A percentile compares a stretch with the other conserved stretches of the same genome.
Conservation (phyloP, 2,329 filamentous ascomycete species). For the Bisporella sp. region DNA sequence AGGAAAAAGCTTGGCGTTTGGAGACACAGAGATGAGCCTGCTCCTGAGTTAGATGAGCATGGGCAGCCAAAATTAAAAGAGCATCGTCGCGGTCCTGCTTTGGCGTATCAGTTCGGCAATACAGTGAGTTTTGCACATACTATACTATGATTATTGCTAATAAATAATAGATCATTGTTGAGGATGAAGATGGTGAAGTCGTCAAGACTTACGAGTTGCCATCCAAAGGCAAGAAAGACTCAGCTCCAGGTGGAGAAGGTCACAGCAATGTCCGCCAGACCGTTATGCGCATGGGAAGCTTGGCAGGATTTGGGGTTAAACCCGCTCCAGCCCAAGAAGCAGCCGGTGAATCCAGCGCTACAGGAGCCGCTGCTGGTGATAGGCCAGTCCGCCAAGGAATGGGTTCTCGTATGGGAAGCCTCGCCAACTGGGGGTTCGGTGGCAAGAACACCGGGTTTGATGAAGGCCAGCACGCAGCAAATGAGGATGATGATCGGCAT, state of each 20-base stretch:
- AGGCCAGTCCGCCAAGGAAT: constrained; percentile 18
- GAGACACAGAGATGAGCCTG: constrained; percentile 31
- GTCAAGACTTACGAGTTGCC: constrained; percentile 78
- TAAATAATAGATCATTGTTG: constrained; percentile 63
- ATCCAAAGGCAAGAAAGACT: constrained; percentile 22
- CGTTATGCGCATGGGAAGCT: constrained; percentile 20
- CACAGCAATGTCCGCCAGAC: constrained; percentile 16
- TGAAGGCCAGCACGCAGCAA: constrained; percentile 20
- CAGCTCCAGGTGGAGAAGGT: constrained; percentile 5
- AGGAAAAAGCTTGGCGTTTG: constrained; percentile 26
- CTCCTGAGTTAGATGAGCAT: constrained; percentile 29
- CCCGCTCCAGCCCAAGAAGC: constrained; percentile 1
- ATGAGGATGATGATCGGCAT: constrained; percentile 60
- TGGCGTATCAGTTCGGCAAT: constrained; percentile 80
- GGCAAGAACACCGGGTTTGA: constrained; percentile 13
- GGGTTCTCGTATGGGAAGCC: constrained; percentile 18
- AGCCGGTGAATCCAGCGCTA: constrained; percentile 3
- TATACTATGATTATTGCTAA: constrained; percentile 8
- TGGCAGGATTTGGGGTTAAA: constrained; percentile 18
- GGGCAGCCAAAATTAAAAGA: constrained; percentile 25
- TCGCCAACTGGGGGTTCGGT: constrained; percentile 23
- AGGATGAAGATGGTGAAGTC: constrained; percentile 81
- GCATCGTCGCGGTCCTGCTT: constrained; percentile 60
- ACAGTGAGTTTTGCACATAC: constrained; percentile 42
- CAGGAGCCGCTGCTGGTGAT: background rate